phyloP scores from a whole-genome alignment of 768 basidiomycete genomes.

The Pilatotrama ljubarskyi region DNA sequence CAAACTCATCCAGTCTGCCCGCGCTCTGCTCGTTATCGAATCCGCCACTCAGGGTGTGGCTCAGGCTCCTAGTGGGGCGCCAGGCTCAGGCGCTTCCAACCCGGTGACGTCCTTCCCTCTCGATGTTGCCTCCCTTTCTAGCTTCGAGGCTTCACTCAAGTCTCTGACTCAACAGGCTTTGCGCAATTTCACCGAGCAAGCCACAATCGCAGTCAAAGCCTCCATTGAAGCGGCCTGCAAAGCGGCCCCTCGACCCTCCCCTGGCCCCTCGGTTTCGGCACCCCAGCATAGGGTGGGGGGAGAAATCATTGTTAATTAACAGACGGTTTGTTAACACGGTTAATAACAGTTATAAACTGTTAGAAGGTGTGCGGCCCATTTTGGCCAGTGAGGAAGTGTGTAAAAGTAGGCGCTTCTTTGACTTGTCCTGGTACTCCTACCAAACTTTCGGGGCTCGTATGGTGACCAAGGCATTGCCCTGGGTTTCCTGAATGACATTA shows the following conservation, averaged over 20 bases:
- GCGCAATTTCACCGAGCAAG: neutral
- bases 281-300: too few species aligned
- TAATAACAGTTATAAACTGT: too few species aligned
- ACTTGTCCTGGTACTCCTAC: too few species aligned
- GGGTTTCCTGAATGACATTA: too few species aligned
- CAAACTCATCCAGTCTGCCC: neutral
- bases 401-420: too few species aligned
- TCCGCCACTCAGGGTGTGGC: neutral
- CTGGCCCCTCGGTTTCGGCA: neutral
- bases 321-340: too few species aligned
- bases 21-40: neutral
- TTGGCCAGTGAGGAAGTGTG: too few species aligned
- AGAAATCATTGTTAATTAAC: too few species aligned
- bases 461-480: too few species aligned
- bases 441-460: too few species aligned
- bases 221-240: neutral
- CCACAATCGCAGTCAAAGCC: neutral
- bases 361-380: too few species aligned
- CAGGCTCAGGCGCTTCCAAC: neutral
- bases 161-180: neutral
- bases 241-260: neutral
- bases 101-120: neutral
- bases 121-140: neutral
- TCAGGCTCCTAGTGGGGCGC: neutral
- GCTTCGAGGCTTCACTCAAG: neutral